These are phyloP conservation scores for Bassia scoparia DNA, from an alignment of 148 eudicot genomes.

Conservation along the genomic window DNA sequence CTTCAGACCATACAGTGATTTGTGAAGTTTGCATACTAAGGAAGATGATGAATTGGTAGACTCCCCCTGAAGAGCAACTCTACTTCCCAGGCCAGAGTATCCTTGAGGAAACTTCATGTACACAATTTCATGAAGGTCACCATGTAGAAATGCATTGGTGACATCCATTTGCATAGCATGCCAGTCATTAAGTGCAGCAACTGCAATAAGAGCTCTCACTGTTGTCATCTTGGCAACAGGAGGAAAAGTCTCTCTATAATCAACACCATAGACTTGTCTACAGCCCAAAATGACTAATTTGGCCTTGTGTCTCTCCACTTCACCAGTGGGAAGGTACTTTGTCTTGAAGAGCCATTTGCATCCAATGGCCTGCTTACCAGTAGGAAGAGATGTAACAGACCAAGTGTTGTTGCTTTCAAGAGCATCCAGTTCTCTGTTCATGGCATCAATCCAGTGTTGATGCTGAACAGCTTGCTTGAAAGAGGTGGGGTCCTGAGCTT, in stretches of 20 bases:
- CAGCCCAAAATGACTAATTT: background rate
- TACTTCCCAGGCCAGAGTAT: background rate
- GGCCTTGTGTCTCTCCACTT: background rate
- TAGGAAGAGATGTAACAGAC: background rate
- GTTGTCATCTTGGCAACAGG: background rate
- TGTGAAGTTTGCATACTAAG: background rate
- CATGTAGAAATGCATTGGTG: background rate
- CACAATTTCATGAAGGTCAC: background rate
- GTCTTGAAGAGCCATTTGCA: background rate
- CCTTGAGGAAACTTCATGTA: background rate
- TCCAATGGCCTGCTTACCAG: background rate
- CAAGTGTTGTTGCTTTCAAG: background rate
- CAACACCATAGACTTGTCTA: background rate
- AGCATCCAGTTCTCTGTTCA: background rate
- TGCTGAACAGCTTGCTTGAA: background rate
- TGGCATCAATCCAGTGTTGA: background rate
- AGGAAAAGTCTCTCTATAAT: background rate
- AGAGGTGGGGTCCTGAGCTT: background rate
- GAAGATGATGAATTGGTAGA: no score
- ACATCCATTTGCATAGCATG: background rate
- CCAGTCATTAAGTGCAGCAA: background rate
- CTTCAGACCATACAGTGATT: background rate
- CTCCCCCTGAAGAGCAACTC: background rate
- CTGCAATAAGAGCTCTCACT: background rate
- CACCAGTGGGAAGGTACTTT: background rate